Conservation (phyloP, 257 asterid genomes). For the Przewalskia tangutica region DNA sequence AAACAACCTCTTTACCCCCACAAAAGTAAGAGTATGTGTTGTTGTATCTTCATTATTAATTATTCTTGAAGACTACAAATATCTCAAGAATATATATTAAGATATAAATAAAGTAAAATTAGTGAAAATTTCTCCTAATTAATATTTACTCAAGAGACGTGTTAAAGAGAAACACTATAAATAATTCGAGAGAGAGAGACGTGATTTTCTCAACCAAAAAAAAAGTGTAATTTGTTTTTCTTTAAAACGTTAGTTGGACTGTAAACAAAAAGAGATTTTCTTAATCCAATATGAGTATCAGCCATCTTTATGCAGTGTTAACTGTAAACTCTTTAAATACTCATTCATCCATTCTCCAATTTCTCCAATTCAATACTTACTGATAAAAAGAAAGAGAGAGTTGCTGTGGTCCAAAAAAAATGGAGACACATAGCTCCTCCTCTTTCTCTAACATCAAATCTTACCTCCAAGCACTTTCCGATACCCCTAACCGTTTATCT, state of each 20-base stretch:
- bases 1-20: too few relatives aligned
- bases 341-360: neutral
- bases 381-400: neutral
- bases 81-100: too few relatives aligned
- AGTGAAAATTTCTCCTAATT: too few relatives aligned
- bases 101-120: too few relatives aligned
- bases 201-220: neutral
- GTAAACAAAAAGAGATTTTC: too few relatives aligned
- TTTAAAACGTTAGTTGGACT: neutral
- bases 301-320: neutral
- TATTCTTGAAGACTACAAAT: too few relatives aligned
- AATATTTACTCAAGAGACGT: too few relatives aligned
- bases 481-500: conserved; percentile 58
- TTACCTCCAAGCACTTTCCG: conserved; percentile 69
- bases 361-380: neutral
- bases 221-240: neutral
- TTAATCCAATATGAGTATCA: neutral
- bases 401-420: neutral
- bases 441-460: conserved; percentile 58
- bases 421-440: conserved; percentile 30
- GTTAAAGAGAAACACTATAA: too few relatives aligned
- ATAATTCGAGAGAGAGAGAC: neutral
- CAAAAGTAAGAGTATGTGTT: too few relatives aligned
- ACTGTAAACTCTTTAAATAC: conserved; percentile 3
- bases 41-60: too few relatives aligned